These are phyloP conservation scores for Talaromyces sp. DNA, from an alignment of 2,329 filamentous ascomycete genomes.

Conservation along the genomic window DNA sequence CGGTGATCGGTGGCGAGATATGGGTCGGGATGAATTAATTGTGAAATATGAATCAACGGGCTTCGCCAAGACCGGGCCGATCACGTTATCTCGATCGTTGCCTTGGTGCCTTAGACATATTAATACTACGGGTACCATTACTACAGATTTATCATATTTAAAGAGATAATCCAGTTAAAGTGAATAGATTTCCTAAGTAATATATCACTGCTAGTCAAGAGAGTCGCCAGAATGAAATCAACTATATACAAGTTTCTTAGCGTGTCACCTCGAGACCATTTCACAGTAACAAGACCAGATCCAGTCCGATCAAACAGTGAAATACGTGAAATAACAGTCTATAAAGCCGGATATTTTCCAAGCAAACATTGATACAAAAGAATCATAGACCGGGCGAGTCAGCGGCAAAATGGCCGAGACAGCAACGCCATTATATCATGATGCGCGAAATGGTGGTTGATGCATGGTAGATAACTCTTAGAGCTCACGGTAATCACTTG, in stretches of 20 bases:
- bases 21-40: neutral
- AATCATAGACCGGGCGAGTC: neutral
- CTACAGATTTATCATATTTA: neutral
- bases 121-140: neutral
- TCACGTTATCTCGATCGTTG: neutral
- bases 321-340: neutral
- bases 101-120: neutral
- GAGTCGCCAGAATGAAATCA: neutral
- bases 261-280: neutral
- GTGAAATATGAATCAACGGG: neutral
- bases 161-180: neutral
- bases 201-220: neutral
- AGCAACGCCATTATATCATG: neutral
- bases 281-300: neutral
- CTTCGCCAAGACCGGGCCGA: neutral
- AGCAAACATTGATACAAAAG: conserved; percentile 2
- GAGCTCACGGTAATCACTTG: conserved; percentile 86
- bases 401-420: neutral
- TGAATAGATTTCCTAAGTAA: neutral
- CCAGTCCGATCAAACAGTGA: neutral
- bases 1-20: neutral
- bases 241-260: neutral
- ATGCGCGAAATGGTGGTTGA: neutral
- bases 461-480: conserved; percentile 26
- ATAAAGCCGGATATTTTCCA: neutral